Evolutionary conservation across 805 yeast genomes (phyloP), one percentile per base, ranked within the genome.

Genomic region (Barnettozyma vustinii): DNA sequence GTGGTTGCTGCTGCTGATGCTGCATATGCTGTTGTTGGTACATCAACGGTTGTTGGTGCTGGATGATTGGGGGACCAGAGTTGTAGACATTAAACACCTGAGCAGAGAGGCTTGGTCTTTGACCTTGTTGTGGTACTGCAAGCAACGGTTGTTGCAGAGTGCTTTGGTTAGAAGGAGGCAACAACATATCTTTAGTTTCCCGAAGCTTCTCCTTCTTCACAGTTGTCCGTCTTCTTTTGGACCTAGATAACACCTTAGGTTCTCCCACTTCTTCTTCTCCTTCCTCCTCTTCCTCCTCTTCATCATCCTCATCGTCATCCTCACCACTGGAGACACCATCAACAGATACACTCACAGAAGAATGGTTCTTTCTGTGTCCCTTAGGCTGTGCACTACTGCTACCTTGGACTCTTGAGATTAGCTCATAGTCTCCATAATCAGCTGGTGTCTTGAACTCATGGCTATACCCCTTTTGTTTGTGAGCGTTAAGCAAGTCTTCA

Each of bases 381-480:
- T 37, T 45, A 8, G 20, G 23, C 3, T 20, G 37, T 2, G 27
- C 16, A 13, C 16, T 30, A 18, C n/a, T n/a, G n/a, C 13, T 21
- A 16, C 25, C 44, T 21, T 52, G 42, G 2, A 57, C 63, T n/a
- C 69, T 58, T 18, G 61, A 66, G 44, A 54, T 55, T 42, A 76
- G 69, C 52, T 67, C 68, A 62, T 80, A 80, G 52, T 76, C 76
- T 12, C 90, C 90, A 58, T 80, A 86, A 61, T 83, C 84, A 4
- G 71, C 73, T 0, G 91, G 91, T 19, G 74, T 71, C 60, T 84
- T 84, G 13, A 70, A 67, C 60, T 85, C 92, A 56, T 83, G 84
- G 1, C 67, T 48, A 40, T 59, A 58, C 2, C 51, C 52, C 4
- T 58, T 48, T 25, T 59, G 57, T 42, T 69, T 61, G 59, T 74